phyloP scores from a whole-genome alignment of 2,329 filamentous ascomycete species.

The Aspergillus sojae region DNA sequence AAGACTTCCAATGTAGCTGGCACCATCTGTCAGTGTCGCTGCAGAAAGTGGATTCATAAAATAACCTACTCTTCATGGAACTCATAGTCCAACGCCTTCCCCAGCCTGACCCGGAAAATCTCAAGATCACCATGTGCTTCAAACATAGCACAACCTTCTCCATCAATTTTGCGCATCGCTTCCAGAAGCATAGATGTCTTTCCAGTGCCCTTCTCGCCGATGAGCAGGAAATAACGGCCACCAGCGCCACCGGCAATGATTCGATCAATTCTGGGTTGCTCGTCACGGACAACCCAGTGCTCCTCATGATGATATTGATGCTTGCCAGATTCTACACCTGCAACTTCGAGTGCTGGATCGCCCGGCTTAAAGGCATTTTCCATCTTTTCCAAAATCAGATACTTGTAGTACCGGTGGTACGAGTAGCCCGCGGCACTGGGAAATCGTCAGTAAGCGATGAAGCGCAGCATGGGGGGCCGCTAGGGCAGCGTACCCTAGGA shows the following conservation, averaged over 20 bases:
- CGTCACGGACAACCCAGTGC: slow-evolving; percentile 81
- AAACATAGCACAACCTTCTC: slow-evolving; percentile 89
- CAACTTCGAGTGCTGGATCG: slow-evolving; percentile 83
- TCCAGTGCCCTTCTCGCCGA: slow-evolving; percentile 94
- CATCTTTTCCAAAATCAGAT: slow-evolving; percentile 89
- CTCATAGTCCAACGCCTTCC: slow-evolving; percentile 93
- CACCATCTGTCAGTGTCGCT: slow-evolving; percentile 13
- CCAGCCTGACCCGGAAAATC: slow-evolving; percentile 89
- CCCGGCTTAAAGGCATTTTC: slow-evolving; percentile 87
- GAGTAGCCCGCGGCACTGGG: slow-evolving; percentile 66
- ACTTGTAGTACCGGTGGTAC: slow-evolving; percentile 86
- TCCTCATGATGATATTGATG: slow-evolving; percentile 49
- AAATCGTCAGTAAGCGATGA: slow-evolving; percentile 21
- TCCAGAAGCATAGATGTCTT: slow-evolving; percentile 97
- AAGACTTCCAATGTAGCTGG: slow-evolving; percentile 75
- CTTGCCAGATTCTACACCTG: slow-evolving; percentile 54
- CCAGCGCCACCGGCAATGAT: slow-evolving; percentile 73
- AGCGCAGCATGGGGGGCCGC: background rate
- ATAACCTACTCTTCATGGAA: slow-evolving; percentile 85
- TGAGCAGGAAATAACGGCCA: slow-evolving; percentile 87
- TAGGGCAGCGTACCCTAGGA: slow-evolving; percentile 59
- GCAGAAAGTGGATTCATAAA: background rate
- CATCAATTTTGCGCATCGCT: slow-evolving; percentile 90
- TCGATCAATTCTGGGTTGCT: slow-evolving; percentile 78
- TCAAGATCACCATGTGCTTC: slow-evolving; percentile 94